Base-by-base conservation (phyloP, 2,329 filamentous ascomycete genomes). In the Verticillium nonalfalfae region DNA sequence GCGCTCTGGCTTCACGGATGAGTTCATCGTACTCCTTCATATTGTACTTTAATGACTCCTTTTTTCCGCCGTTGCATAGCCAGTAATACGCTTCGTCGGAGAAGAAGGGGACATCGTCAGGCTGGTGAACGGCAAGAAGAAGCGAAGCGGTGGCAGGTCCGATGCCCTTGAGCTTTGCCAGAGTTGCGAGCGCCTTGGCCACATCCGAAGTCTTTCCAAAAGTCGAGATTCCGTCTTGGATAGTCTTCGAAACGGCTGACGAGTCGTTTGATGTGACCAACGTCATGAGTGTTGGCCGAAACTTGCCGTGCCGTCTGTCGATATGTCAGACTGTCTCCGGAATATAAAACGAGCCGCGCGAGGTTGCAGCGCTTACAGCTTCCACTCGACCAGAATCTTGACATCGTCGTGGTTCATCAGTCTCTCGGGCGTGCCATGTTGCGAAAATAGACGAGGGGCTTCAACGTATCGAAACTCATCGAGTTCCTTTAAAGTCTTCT, bases 121-220 rank as follows among this genome's bases (percentile, higher is more conserved):
- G 81, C 63, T 86, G 81, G 65, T 86, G 82, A 4, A 89, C 84
- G 4, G 87, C 83, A 2, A 95, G 80, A 1, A 94, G 75, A 36
- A 95, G 81, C 1, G 89, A 91, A 0, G 90, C 90, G 0, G 90
- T 94, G 7, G 91, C 91, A 1, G 91, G 90, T 0, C 91, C 91
- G 64, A 96, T 85, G 38, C 91, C 91, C 65, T 81, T 87, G n/a
- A 95, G 77, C 60, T 79, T 79, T 1, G 79, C 80, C 11, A 93
- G 77, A 1, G 75, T 73, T 3, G 79, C 78, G 7, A 91, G 70
- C 3, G 85, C 80, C 7, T 75, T 71, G 2, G 74, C 60, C 0
- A 72, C 66, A 45, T 76, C 71, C 5, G 72, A 65, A 36, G 75
- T 69, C 10, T 69, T 64, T 60, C 73, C 72, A 67, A 86, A 84